phyloP scores from a whole-genome alignment of 2,329 filamentous ascomycete species.

The Alternaria gansuensis region DNA sequence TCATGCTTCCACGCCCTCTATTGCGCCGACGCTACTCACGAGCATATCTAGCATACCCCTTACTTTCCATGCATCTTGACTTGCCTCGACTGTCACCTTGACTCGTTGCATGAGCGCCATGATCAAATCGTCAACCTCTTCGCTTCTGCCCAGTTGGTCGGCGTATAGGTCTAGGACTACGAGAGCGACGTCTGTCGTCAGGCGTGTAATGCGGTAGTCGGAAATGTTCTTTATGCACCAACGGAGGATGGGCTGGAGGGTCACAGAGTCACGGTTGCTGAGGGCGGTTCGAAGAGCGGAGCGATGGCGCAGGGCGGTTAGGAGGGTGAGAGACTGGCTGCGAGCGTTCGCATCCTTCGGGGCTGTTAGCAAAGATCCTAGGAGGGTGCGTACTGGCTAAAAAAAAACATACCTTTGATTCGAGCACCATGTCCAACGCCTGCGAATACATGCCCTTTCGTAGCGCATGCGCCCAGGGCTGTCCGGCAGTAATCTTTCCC shows the following conservation, averaged over 20 bases:
- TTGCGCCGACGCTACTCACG: conserved; percentile 64
- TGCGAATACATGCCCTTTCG: conserved; percentile 78
- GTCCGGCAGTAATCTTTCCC: conserved; percentile 69
- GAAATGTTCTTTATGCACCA: conserved; percentile 85
- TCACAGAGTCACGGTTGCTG: conserved; percentile 80
- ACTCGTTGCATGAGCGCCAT: conserved; percentile 75
- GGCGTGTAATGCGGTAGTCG: conserved; percentile 79
- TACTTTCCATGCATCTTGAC: conserved; percentile 82
- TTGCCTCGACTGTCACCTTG: conserved; percentile 78
- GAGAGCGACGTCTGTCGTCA: conserved; percentile 85
- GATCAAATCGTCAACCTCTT: conserved; percentile 76
- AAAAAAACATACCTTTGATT: conserved; percentile 45
- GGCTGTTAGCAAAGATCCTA: conserved; percentile 16
- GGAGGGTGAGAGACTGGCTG: conserved; percentile 71
- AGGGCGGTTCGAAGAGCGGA: conserved; percentile 60
- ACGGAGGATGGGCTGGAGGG: conserved; percentile 80
- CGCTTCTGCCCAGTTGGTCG: conserved; percentile 76
- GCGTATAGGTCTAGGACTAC: conserved; percentile 88
- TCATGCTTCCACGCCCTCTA: conserved; percentile 28
- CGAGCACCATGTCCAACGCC: conserved; percentile 81
- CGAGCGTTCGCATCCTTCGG: conserved; percentile 40
- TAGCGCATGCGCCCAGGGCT: conserved; percentile 82
- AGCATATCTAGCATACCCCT: conserved; percentile 88
- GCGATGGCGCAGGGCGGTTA: conserved; percentile 60
- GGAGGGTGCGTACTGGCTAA: too few relatives aligned